Conservation (phyloP, 108 stramenopile species). For the Pseudonitzschia multistriata region DNA sequence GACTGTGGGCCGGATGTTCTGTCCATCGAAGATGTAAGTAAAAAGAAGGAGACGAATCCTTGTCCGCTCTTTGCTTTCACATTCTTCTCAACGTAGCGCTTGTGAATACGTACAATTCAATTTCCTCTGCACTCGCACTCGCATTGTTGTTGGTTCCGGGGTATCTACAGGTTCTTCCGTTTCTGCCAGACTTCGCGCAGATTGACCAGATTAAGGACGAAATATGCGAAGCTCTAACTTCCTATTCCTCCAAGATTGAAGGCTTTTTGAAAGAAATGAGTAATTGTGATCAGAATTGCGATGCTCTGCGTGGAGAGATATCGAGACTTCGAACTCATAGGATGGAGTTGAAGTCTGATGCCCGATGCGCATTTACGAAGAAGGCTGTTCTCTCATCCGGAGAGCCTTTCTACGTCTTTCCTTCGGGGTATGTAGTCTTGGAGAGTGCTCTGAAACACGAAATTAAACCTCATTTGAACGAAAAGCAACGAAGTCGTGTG, state of each 20-base stretch:
- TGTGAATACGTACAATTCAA: too few relatives aligned
- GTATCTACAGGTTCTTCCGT: constrained; percentile 26
- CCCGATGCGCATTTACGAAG: constrained; percentile 78
- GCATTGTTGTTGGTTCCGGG: constrained; percentile 18
- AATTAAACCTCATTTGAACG: constrained; percentile 70
- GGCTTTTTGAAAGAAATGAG: constrained; percentile 82
- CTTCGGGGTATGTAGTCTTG: constrained; percentile 79
- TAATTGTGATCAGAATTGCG: constrained; percentile 82
- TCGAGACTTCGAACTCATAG: constrained; percentile 50
- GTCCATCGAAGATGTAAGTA: constrained; percentile 82
- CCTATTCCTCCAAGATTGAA: constrained; percentile 85
- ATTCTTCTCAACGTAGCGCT: neutral
- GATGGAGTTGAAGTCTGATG: constrained; percentile 64
- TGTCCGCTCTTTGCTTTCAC: neutral
- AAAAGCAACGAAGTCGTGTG: constrained; percentile 58
- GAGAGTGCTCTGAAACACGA: constrained; percentile 68
- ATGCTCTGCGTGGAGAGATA: constrained; percentile 68
- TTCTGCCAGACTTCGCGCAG: constrained; percentile 77
- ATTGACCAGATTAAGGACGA: constrained; percentile 91
- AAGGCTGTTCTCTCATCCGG: constrained; percentile 59
- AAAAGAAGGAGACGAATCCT: neutral
- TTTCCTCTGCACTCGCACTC: neutral
- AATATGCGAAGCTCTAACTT: constrained; percentile 80
- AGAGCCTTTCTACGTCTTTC: constrained; percentile 85
- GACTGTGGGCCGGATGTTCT: constrained; percentile 87